phyloP scores from a whole-genome alignment of 176 grass and related monocot genomes.

The Metroxylon sagu region DNA sequence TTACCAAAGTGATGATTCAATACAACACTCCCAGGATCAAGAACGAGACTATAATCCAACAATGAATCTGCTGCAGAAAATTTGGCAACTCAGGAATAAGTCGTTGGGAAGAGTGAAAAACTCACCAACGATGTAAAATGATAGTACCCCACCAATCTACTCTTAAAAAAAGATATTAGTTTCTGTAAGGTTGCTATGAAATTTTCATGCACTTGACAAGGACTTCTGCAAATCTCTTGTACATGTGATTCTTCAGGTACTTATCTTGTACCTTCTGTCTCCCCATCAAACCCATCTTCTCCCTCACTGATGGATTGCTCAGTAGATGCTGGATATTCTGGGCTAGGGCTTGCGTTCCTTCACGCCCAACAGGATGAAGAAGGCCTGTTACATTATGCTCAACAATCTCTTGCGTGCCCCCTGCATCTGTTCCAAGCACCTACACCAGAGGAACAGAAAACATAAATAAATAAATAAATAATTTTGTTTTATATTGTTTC shows the following conservation, averaged over 20 bases:
- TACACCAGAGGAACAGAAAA: not conserved
- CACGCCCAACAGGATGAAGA: slow-evolving; percentile 31
- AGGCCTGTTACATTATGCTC: slow-evolving; percentile 31
- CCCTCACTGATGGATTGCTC: slow-evolving; percentile 23
- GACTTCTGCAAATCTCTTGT: slow-evolving; percentile 28
- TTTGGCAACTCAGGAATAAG: too few relatives aligned
- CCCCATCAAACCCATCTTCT: slow-evolving; percentile 33
- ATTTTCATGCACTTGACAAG: slow-evolving; percentile 34
- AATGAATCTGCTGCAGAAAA: too few relatives aligned
- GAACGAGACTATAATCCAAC: too few relatives aligned
- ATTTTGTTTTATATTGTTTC: not conserved
- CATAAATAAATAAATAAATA: not conserved
- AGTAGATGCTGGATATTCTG: slow-evolving; percentile 36
- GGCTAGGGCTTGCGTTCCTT: slow-evolving; percentile 24
- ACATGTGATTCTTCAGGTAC: slow-evolving; percentile 40
- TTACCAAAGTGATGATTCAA: too few relatives aligned
- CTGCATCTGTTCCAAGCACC: slow-evolving; percentile 47
- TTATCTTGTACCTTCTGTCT: slow-evolving; percentile 34
- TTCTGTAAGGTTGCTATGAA: not conserved
- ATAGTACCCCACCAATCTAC: too few relatives aligned
- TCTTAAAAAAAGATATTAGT: too few relatives aligned
- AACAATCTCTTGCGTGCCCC: slow-evolving; percentile 38
- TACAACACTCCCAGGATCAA: too few relatives aligned
- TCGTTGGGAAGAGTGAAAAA: too few relatives aligned
- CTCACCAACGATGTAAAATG: too few relatives aligned